Base-by-base conservation (phyloP, 257 asterid genomes). In the Apocynum venetum region DNA sequence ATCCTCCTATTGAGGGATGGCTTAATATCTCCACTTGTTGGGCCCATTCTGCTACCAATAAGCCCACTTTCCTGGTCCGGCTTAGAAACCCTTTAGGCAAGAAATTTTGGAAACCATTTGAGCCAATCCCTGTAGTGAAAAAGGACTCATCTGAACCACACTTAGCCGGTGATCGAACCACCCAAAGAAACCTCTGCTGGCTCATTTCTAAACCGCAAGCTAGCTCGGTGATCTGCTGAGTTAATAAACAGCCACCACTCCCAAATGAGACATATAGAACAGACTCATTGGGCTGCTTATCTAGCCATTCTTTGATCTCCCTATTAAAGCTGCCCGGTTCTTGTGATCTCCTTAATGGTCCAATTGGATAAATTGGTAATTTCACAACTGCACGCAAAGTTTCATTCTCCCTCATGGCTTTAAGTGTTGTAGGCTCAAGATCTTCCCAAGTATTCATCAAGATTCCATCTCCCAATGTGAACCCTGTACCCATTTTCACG, bases 201-300 rank as follows among this genome's bases (percentile, higher is more conserved):
- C 93, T 92, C 81, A 84, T 55, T 81, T 90, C 96, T 75, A 92
- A 55, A 1, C 97, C 96, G 77, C 80, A 87, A 14, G 95, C 96
- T 35, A 90, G 72, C 85, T 92, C 96, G 0, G 75, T 88, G 0
- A 63, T 85, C 46, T 91, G 97, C 14, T 82, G 76, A 0, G 60
- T 75, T 1, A 92, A 81, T 1, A 91, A 73, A 65, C 83, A 65
- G 2, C 96, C 96, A 4, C 92, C 97, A 31, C 95, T 92, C 1
- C 97, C 96, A 40, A 92, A 91, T 4, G 90, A 88, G n/a, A 84
- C 87, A n/a, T 82, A 91, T 0, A 92, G 7, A 0, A 91, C 95
- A 2, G 92, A 86, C n/a, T 88, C 88, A 36, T 56, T 25, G 0
- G 89, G 90, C 68, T 93, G 98, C 79, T 67, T 79, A 81, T 91